Base-by-base conservation (phyloP, 2,329 filamentous ascomycete species). In the Kalaharituber pfeilii region DNA sequence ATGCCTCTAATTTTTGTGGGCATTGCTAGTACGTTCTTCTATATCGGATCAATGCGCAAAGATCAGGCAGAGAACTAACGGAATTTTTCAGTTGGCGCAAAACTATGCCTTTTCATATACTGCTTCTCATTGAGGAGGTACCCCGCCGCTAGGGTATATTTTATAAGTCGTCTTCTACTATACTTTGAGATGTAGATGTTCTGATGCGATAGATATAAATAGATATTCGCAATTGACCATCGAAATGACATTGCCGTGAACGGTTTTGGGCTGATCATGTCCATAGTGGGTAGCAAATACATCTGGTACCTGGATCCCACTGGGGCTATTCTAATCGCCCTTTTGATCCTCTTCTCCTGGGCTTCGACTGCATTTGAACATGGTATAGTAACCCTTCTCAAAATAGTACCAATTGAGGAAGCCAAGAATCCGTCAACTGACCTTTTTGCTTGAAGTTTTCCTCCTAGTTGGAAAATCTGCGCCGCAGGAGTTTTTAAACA, bases 211-310 rank as follows among this genome's bases (percentile, higher is more conserved):
- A 36, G n/a, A 9, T 9, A 36, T 36, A 9, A n/a, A 9, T 20
- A 20, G 20, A 45, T 45, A 9, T 45, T 45, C 20, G 11, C 42
- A 9, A n/a, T 45, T 20, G 47, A 84, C 55, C 91, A 98, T 71
- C 82, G 91, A 58, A 98, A 98, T 66, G 91, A 98, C 66, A 74
- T 98, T n/a, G 75, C 94, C 64, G 86, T 98, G 75, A 98, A 96
- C 67, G 86, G 86, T 53, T 86, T 94, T 62, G 87, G 84, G 77
- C 80, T 96, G 59, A 69, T 95, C 53, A 95, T 88, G 1, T 89
- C 84, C 2, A 81, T 95, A n/a, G 85, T 86, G 53, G 91, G 91
- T 29, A 80, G 81, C 60, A 93, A 94, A 72, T 73, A 96, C 22
- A 73, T 74, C 56, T 95, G 89, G 89, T 96, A 86, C 86, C 80